These are phyloP conservation scores for Pyropia yezoensis DNA, from an alignment of 23 red algal genomes.

Conservation along the genomic window DNA sequence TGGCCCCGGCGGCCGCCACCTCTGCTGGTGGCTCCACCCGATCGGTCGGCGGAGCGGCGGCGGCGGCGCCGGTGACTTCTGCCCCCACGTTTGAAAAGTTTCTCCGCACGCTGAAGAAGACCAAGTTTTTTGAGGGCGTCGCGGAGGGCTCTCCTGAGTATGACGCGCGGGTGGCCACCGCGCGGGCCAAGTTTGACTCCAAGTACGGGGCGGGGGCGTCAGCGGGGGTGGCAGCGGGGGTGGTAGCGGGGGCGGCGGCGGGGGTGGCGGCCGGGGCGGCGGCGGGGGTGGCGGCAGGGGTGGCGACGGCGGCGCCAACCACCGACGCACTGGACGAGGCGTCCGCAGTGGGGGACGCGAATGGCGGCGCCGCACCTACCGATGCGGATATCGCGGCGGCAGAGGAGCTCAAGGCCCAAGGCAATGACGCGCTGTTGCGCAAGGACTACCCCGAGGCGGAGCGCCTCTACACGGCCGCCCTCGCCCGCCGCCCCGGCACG, in stretches of 20 bases:
- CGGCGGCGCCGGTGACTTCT: background rate
- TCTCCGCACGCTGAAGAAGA: slow-evolving; percentile 36
- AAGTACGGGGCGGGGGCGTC: slow-evolving; percentile 15
- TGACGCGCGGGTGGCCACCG: slow-evolving; percentile 39
- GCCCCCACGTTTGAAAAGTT: slow-evolving; percentile 36
- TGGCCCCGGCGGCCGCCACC: background rate
- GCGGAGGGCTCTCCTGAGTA: slow-evolving; percentile 51
- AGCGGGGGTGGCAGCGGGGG: background rate
- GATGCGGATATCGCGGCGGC: slow-evolving; percentile 20
- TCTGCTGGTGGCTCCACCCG: background rate
- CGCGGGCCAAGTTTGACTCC: slow-evolving; percentile 49
- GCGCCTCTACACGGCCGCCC: slow-evolving; percentile 33
- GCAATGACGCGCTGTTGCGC: slow-evolving; percentile 38
- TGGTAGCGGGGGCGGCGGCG: background rate
- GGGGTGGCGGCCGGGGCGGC: no score
- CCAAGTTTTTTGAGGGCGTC: slow-evolving; percentile 60
- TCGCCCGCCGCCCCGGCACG: slow-evolving; percentile 24
- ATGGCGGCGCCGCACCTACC: background rate
- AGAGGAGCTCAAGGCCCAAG: slow-evolving; percentile 43
- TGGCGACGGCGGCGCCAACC: background rate
- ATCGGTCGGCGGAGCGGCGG: background rate
- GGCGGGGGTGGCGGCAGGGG: background rate
- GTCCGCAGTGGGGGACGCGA: background rate
- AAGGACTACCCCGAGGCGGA: slow-evolving; percentile 34
- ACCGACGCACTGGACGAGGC: background rate